A percentile compares a stretch with the other conserved stretches of the same genome.
phyloP scores from a whole-genome alignment of 129 eudicot species.

The Helichrysum umbraculigerum region DNA sequence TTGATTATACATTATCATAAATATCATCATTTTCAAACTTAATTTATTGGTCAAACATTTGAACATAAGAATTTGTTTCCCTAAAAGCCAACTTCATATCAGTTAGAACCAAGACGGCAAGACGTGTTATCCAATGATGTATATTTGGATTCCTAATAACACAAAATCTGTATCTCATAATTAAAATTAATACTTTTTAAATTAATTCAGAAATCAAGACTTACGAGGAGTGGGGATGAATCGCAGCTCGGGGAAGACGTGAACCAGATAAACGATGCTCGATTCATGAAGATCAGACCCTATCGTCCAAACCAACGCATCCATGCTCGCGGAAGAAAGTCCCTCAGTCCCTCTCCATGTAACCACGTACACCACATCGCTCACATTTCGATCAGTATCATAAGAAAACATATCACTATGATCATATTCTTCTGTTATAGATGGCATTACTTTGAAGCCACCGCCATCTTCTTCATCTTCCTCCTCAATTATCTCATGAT shows the following conservation, averaged over 20 bases:
- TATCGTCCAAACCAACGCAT: slow-evolving; percentile 66
- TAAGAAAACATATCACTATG: slow-evolving; percentile 2
- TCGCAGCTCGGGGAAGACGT: slow-evolving; percentile 57
- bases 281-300: slow-evolving; percentile 21
- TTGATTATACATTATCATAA: slow-evolving; percentile 3
- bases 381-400: slow-evolving; percentile 9
- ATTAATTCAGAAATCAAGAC: background rate
- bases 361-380: slow-evolving; percentile 38
- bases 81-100: too few relatives aligned
- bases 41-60: background rate
- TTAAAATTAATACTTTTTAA: too few relatives aligned
- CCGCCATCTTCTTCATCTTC: background rate
- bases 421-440: slow-evolving; percentile 8
- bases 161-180: background rate
- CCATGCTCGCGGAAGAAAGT: slow-evolving; percentile 46
- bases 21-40: background rate
- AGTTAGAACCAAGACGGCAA: too few relatives aligned
- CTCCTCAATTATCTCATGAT: slow-evolving; percentile 1
- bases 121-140: background rate
- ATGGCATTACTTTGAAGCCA: slow-evolving; percentile 1
- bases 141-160: background rate
- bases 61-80: background rate
- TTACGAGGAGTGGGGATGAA: slow-evolving; percentile 68
- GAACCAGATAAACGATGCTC: slow-evolving; percentile 54
- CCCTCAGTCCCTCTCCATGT: slow-evolving; percentile 39